These are phyloP conservation scores for Taiozyma sp. DNA, from an alignment of 1,139 yeast species.

Conservation along the genomic window DNA sequence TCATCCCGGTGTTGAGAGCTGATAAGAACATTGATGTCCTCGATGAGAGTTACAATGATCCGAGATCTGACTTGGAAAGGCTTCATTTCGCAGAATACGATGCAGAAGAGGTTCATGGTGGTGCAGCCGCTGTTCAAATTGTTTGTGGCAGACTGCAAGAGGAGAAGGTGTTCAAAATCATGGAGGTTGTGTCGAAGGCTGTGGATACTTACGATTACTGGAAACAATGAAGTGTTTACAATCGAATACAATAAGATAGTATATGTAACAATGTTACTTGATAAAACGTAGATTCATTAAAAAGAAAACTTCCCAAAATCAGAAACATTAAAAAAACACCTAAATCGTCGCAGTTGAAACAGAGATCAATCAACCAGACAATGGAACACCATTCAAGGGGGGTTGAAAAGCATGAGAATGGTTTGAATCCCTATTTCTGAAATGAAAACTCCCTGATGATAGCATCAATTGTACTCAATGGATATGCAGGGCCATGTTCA, in stretches of 20 bases:
- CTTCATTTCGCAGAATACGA: conserved; percentile 26
- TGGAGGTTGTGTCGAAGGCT: conserved; percentile 26
- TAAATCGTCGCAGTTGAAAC: neutral
- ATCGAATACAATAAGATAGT: neutral
- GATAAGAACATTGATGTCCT: conserved; percentile 29
- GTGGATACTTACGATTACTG: conserved; percentile 23
- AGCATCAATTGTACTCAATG: conserved; percentile 42
- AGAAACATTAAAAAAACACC: neutral
- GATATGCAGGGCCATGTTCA: conserved; percentile 81
- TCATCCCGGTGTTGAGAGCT: conserved; percentile 52
- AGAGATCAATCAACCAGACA: neutral
- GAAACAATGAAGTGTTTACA: conserved; percentile 1
- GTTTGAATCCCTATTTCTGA: neutral
- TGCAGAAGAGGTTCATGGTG: conserved; percentile 38
- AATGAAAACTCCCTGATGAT: conserved; percentile 7
- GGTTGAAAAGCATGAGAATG: neutral
- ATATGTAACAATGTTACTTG: neutral
- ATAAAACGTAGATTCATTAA: neutral
- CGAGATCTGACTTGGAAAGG: conserved; percentile 19
- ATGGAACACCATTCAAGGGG: neutral
- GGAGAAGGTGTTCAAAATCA: conserved; percentile 38
- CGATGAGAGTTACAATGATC: conserved; percentile 11
- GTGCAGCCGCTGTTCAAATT: conserved; percentile 41
- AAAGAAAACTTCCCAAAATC: neutral
- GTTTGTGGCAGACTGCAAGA: conserved; percentile 41